A percentile compares a stretch with the other conserved stretches of the same genome.
These are phyloP conservation scores for Phanerodontia chrysosporium DNA, from an alignment of 768 basidiomycete genomes.

Conservation along the genomic window DNA sequence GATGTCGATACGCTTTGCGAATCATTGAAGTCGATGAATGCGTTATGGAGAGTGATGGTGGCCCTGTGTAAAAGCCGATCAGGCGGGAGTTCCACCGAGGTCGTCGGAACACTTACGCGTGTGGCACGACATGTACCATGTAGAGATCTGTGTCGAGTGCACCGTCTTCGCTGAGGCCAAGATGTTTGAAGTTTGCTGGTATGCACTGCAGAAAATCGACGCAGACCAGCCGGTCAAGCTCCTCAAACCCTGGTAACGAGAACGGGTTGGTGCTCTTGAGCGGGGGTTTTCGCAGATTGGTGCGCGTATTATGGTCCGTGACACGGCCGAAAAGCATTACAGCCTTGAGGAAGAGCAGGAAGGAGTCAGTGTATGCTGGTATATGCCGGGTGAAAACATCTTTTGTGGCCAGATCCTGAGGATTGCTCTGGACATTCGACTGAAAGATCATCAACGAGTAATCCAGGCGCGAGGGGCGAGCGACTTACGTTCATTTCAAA, in stretches of 20 bases:
- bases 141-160: conserved; percentile 79
- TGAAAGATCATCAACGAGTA: conserved; percentile 23
- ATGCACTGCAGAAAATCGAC: conserved; percentile 66
- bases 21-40: conserved; percentile 74
- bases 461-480: neutral
- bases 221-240: conserved; percentile 65
- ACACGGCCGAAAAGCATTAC: conserved; percentile 83
- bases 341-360: conserved; percentile 75
- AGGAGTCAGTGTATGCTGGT: conserved; percentile 77
- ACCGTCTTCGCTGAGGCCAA: conserved; percentile 51
- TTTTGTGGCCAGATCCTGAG: conserved; percentile 62
- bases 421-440: conserved; percentile 63
- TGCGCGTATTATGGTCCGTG: conserved; percentile 80
- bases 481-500: conserved; percentile 67
- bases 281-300: conserved; percentile 61
- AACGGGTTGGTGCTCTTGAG: conserved; percentile 74
- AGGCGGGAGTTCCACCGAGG: neutral
- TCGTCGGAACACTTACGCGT: conserved; percentile 57
- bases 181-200: conserved; percentile 62
- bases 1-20: conserved; percentile 59
- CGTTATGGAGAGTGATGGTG: conserved; percentile 81
- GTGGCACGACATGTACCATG: conserved; percentile 82
- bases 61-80: conserved; percentile 45
- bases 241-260: conserved; percentile 58
- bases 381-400: conserved; percentile 70